Conservation (phyloP, 371 early-diverging fungal species). For the Cokeromyces recurvatus region DNA sequence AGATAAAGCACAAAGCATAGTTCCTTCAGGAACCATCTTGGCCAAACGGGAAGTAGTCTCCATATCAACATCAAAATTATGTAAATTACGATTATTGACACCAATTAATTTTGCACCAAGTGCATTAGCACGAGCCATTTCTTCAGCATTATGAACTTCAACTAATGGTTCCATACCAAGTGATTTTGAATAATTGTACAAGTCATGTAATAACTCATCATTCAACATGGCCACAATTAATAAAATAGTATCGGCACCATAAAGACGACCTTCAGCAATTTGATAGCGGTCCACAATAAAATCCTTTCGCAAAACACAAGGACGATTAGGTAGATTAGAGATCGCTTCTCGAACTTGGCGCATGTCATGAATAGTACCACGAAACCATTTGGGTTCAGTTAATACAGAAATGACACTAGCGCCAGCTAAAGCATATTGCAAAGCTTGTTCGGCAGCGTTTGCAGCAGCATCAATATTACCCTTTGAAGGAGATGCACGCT, state of each 20-base stretch:
- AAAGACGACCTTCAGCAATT: constrained; percentile 86
- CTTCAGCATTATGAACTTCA: constrained; percentile 88
- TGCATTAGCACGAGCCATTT: constrained; percentile 83
- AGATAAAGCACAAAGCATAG: constrained; percentile 82
- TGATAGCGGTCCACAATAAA: constrained; percentile 97
- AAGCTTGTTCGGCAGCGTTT: constrained; percentile 82
- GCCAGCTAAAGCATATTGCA: constrained; percentile 82
- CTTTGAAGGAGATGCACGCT: constrained; percentile 96
- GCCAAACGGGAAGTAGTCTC: constrained; percentile 75
- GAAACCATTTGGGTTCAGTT: constrained; percentile 98
- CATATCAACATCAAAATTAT: constrained; percentile 94
- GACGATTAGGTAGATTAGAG: constrained; percentile 64
- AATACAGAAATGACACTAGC: constrained; percentile 93
- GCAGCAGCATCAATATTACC: constrained; percentile 80
- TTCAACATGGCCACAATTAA: constrained; percentile 94
- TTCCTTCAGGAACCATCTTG: constrained; percentile 66
- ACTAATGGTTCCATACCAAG: constrained; percentile 97
- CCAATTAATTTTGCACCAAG: constrained; percentile 88
- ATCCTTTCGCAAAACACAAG: constrained; percentile 93
- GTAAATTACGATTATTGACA: constrained; percentile 95
- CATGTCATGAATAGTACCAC: constrained; percentile 88
- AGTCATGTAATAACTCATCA: constrained; percentile 56
- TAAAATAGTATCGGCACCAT: constrained; percentile 91
- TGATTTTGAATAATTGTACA: constrained; percentile 66
- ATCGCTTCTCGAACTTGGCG: constrained; percentile 75